A percentile compares a stretch with the other conserved stretches of the same genome.
These are phyloP conservation scores for Tylopilus felleus DNA, from an alignment of 768 basidiomycete genomes.

Conservation along the genomic window DNA sequence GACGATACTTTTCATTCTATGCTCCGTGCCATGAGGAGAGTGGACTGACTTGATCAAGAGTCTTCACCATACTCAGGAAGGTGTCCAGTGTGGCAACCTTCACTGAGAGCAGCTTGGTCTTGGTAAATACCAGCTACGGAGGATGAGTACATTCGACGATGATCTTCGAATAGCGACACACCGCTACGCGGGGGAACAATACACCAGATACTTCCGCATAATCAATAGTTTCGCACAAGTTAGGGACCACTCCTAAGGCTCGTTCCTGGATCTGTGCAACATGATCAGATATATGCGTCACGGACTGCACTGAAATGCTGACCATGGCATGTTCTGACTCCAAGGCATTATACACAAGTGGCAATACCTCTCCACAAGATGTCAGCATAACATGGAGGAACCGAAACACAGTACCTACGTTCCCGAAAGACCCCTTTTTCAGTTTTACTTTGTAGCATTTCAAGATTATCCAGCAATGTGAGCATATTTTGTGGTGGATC, in stretches of 20 bases:
- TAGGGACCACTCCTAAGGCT: slow-evolving; percentile 79
- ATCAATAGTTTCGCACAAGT: slow-evolving; percentile 88
- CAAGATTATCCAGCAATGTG: slow-evolving; percentile 85
- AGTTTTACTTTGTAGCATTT: slow-evolving; percentile 85
- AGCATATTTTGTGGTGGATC: slow-evolving; percentile 98
- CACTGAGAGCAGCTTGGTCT: slow-evolving; percentile 84
- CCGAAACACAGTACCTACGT: slow-evolving; percentile 49
- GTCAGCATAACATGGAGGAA: slow-evolving; percentile 5
- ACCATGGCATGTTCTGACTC: slow-evolving; percentile 92
- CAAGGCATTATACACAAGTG: slow-evolving; percentile 91
- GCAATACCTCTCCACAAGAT: slow-evolving; percentile 73
- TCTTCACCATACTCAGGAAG: slow-evolving; percentile 84
- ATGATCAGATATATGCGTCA: slow-evolving; percentile 3
- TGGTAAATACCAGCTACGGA: slow-evolving; percentile 82
- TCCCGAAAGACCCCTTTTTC: slow-evolving; percentile 83
- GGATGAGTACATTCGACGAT: slow-evolving; percentile 8
- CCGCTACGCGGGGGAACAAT: slow-evolving; percentile 90
- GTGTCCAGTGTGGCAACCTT: slow-evolving; percentile 88
- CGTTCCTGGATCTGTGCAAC: slow-evolving; percentile 81
- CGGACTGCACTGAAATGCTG: slow-evolving; percentile 18
- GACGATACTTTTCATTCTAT: slow-evolving; percentile 2
- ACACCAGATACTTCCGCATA: slow-evolving; percentile 92
- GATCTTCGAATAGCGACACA: slow-evolving; percentile 36
- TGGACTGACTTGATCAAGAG: slow-evolving; percentile 71
- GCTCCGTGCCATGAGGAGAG: neutral